Evolutionary conservation across 805 yeast genomes (phyloP).

Genomic region (Ogataea nitratoaversa): DNA sequence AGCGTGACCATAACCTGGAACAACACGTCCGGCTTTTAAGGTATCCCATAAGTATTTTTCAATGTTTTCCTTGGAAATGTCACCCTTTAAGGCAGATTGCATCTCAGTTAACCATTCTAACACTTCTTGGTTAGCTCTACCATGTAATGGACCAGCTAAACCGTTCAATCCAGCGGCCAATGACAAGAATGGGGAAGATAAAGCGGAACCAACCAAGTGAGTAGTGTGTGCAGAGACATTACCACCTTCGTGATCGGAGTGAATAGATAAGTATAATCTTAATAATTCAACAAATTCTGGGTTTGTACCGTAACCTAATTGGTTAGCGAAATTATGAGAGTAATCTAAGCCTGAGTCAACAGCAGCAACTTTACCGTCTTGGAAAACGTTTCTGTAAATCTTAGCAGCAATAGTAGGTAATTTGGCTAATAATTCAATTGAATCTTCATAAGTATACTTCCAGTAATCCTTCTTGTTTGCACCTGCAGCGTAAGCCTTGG

Average conservation of each 20-base stretch:
- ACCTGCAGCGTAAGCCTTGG: conserved; percentile 82
- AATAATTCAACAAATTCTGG: conserved; percentile 72
- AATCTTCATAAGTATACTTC: conserved; percentile 79
- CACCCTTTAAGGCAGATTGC: conserved; percentile 64
- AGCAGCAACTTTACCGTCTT: conserved; percentile 64
- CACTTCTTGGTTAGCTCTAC: conserved; percentile 86
- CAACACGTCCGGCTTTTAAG: conserved; percentile 76
- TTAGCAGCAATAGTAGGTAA: conserved; percentile 77
- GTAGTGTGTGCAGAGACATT: conserved; percentile 86
- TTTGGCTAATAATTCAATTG: conserved; percentile 75
- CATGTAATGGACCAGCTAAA: conserved; percentile 84
- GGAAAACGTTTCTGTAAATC: conserved; percentile 80
- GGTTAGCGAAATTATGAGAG: conserved; percentile 57
- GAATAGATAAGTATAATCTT: conserved; percentile 78
- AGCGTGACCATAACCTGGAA: conserved; percentile 89
- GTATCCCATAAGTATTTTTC: conserved; percentile 78
- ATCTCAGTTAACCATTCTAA: conserved; percentile 74
- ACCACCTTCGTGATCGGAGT: conserved; percentile 90
- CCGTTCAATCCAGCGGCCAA: conserved; percentile 82
- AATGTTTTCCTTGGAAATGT: conserved; percentile 61
- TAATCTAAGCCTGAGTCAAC: conserved; percentile 57
- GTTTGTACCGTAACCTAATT: conserved; percentile 56
- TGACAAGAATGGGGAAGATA: conserved; percentile 73
- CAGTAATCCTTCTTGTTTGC: conserved; percentile 80
- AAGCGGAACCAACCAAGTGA: conserved; percentile 79